A percentile compares a stretch with the other conserved stretches of the same genome.
Conservation (phyloP, 2,329 filamentous ascomycete genomes). For the Penicillium sp. region DNA sequence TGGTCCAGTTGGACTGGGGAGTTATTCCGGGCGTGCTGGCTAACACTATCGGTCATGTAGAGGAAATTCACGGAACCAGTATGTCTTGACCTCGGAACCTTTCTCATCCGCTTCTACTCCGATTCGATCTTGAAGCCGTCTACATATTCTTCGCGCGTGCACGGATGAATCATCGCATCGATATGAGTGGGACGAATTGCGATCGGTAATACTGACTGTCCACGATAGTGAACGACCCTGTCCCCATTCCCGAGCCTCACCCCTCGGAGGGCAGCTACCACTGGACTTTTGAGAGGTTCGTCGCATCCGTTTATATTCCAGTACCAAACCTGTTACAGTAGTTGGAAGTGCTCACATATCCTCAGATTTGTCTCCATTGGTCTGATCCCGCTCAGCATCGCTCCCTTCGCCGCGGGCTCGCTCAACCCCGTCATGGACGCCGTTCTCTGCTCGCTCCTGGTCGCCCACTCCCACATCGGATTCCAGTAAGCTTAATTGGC, state of each 20-base stretch:
- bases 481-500: constrained; percentile 62
- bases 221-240: constrained; percentile 73
- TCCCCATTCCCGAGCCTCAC: constrained; percentile 62
- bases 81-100: constrained; percentile 33
- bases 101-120: constrained; percentile 2
- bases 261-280: constrained; percentile 92
- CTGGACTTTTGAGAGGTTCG: constrained; percentile 84
- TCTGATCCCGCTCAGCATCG: constrained; percentile 78
- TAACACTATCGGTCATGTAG: constrained; percentile 48
- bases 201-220: constrained; percentile 13
- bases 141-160: neutral
- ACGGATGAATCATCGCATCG: too few species aligned
- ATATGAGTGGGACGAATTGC: too few species aligned
- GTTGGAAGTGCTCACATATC: constrained; percentile 5
- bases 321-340: neutral
- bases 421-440: constrained; percentile 87
- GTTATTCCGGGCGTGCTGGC: constrained; percentile 22
- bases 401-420: constrained; percentile 86
- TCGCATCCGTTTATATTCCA: constrained; percentile 2
- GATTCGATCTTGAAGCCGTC: neutral
- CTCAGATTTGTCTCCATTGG: constrained; percentile 66
- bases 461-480: constrained; percentile 93
- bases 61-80: constrained; percentile 70
- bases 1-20: neutral
- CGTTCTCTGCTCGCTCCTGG: constrained; percentile 70